Percentiles rank a stretch among this genome's conserved stretches.
Evolutionary conservation across 495 filamentous ascomycete species (phyloP).

Genomic region (Paragyromitra xinjiangensis): DNA sequence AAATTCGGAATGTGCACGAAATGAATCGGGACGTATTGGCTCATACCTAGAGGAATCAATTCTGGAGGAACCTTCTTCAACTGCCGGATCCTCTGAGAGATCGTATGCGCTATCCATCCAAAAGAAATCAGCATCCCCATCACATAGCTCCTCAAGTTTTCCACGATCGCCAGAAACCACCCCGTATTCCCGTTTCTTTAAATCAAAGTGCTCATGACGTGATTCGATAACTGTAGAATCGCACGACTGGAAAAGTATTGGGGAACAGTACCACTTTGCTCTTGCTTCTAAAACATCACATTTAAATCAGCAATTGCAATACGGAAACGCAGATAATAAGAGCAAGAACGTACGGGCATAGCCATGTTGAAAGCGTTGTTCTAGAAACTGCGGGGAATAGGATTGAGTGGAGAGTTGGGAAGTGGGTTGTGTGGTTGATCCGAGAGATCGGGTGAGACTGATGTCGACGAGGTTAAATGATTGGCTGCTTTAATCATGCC

Average conservation of each 20-base stretch:
- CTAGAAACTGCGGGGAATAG: slow-evolving; percentile 26
- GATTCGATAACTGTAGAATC: background rate
- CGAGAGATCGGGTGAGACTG: slow-evolving; percentile 28
- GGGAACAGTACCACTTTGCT: slow-evolving; percentile 75
- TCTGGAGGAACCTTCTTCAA: slow-evolving; percentile 90
- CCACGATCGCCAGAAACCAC: background rate
- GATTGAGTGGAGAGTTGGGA: slow-evolving; percentile 10
- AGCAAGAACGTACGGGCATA: slow-evolving; percentile 74
- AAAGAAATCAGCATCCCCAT: slow-evolving; percentile 56
- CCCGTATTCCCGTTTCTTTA: background rate
- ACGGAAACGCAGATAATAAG: slow-evolving; percentile 54
- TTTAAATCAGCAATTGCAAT: slow-evolving; percentile 51
- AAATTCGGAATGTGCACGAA: background rate
- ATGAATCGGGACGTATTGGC: background rate
- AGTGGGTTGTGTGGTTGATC: slow-evolving; percentile 25
- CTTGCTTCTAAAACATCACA: slow-evolving; percentile 72
- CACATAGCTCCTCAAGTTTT: background rate
- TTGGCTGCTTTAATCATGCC: slow-evolving; percentile 27
- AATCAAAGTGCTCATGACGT: background rate
- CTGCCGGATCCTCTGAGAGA: slow-evolving; percentile 91
- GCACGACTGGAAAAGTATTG: slow-evolving; percentile 1
- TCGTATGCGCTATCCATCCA: slow-evolving; percentile 78
- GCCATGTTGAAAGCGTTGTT: slow-evolving; percentile 62
- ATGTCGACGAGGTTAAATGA: slow-evolving; percentile 37
- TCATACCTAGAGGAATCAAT: slow-evolving; percentile 89